These are phyloP conservation scores for Chrysoporthe austroafricana DNA, from an alignment of 2,329 filamentous ascomycete genomes.

Conservation along the genomic window DNA sequence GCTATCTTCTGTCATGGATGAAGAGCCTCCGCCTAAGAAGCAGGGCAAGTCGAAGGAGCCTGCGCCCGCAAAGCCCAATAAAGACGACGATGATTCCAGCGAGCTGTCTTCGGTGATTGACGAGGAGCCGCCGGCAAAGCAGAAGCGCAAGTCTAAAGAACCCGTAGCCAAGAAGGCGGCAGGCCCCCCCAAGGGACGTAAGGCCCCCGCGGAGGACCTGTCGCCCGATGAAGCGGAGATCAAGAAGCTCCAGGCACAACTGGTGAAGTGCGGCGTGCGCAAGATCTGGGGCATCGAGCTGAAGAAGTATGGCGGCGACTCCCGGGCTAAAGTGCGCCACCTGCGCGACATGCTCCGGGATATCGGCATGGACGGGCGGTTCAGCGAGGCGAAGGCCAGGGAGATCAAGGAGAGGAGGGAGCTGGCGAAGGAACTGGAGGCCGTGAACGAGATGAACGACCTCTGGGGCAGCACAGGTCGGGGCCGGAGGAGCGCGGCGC, in stretches of 20 bases:
- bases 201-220: slow-evolving; percentile 37
- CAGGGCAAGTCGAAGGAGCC: slow-evolving; percentile 25
- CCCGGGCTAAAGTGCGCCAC: slow-evolving; percentile 80
- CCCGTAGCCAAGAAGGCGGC: slow-evolving; percentile 45
- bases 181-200: slow-evolving; percentile 38
- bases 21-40: slow-evolving; percentile 65
- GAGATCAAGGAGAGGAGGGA: slow-evolving; percentile 89
- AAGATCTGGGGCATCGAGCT: slow-evolving; percentile 92
- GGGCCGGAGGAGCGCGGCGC: slow-evolving; percentile 47
- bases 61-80: slow-evolving; percentile 30
- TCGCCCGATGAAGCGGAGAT: slow-evolving; percentile 76
- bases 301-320: slow-evolving; percentile 70
- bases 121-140: slow-evolving; percentile 70
- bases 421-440: slow-evolving; percentile 80
- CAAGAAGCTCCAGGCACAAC: slow-evolving; percentile 83
- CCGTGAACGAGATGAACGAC: slow-evolving; percentile 79
- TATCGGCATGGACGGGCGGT: slow-evolving; percentile 85
- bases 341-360: slow-evolving; percentile 79
- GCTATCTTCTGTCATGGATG: slow-evolving; percentile 74
- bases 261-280: slow-evolving; percentile 87
- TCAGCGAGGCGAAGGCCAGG: slow-evolving; percentile 79
- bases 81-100: slow-evolving; percentile 53
- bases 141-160: slow-evolving; percentile 56
- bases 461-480: slow-evolving; percentile 68
- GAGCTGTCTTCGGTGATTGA: slow-evolving; percentile 80